These are phyloP conservation scores for Aspergillus sp. DNA, from an alignment of 2,329 filamentous ascomycete genomes.

Conservation along the genomic window DNA sequence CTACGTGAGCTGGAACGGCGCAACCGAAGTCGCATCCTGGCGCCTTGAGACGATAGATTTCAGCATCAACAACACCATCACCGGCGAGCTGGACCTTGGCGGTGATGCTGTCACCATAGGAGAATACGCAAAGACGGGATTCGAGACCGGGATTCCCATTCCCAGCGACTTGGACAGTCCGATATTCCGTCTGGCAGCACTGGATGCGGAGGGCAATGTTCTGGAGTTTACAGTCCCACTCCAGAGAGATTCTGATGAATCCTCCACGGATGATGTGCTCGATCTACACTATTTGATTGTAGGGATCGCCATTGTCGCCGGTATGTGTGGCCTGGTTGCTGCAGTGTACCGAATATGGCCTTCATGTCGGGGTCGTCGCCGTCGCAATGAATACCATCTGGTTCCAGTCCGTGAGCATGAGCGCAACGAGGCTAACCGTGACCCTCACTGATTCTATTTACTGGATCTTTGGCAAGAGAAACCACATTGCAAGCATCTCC, in stretches of 20 bases:
- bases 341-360: conserved; percentile 15
- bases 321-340: conserved; percentile 13
- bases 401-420: conserved; percentile 15
- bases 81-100: conserved; percentile 16
- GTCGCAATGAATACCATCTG: conserved; percentile 16
- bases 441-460: neutral
- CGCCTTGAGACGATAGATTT: conserved; percentile 24
- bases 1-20: conserved; percentile 40
- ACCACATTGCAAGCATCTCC: neutral
- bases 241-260: conserved; percentile 5
- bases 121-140: conserved; percentile 27
- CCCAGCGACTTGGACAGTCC: conserved; percentile 12
- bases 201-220: conserved; percentile 18
- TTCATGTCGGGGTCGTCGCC: conserved; percentile 5
- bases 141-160: conserved; percentile 31
- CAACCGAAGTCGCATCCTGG: conserved; percentile 35
- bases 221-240: conserved; percentile 19
- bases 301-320: conserved; percentile 12
- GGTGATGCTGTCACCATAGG: conserved; percentile 13
- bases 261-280: conserved; percentile 2
- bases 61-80: conserved; percentile 4
- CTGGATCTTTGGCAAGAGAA: too few species aligned
- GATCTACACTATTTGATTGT: conserved; percentile 17
- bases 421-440: too few species aligned
- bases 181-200: conserved; percentile 22